Percentiles rank a stretch among this genome's conserved stretches.
Evolutionary conservation across 192 early-diverging fungal species (phyloP).

Genomic region (Linnemannia exigua): DNA sequence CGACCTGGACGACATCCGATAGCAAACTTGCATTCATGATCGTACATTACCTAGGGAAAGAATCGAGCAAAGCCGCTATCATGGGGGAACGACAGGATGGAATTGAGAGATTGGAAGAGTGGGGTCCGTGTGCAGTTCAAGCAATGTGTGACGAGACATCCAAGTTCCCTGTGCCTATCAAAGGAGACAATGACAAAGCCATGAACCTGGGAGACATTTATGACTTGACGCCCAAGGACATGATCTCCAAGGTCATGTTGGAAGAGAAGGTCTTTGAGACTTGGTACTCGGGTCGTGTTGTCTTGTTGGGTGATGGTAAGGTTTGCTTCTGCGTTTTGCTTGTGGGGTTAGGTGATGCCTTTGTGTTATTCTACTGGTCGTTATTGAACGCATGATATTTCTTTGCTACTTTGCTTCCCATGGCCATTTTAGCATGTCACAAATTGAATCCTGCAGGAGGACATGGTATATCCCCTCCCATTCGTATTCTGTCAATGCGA

Average conservation of each 20-base stretch:
- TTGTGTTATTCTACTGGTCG: no score
- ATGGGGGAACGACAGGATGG: not conserved
- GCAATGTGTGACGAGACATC: constrained; percentile 2
- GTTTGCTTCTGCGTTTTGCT: no score
- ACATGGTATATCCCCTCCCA: no score
- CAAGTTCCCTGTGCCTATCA: not conserved
- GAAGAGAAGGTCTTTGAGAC: constrained; percentile 19
- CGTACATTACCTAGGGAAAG: not conserved
- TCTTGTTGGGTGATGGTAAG: constrained; percentile 9
- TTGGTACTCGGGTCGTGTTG: constrained; percentile 1
- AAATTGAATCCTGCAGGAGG: not conserved
- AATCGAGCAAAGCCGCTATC: not conserved
- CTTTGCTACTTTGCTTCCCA: not conserved
- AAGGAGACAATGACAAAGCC: not conserved
- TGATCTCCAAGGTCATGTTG: constrained; percentile 12
- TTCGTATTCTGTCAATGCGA: no score
- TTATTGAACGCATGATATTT: no score
- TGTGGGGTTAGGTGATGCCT: not conserved
- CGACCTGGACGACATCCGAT: not conserved
- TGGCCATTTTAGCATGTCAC: constrained; percentile 2
- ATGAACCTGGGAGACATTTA: not conserved
- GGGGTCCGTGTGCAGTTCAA: constrained; percentile 1
- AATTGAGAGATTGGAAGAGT: not conserved
- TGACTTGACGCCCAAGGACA: not conserved
- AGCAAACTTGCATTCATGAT: not conserved